Conservation (phyloP, 1,284 basidiomycete genomes). For the Apiotrichum gracile region DNA sequence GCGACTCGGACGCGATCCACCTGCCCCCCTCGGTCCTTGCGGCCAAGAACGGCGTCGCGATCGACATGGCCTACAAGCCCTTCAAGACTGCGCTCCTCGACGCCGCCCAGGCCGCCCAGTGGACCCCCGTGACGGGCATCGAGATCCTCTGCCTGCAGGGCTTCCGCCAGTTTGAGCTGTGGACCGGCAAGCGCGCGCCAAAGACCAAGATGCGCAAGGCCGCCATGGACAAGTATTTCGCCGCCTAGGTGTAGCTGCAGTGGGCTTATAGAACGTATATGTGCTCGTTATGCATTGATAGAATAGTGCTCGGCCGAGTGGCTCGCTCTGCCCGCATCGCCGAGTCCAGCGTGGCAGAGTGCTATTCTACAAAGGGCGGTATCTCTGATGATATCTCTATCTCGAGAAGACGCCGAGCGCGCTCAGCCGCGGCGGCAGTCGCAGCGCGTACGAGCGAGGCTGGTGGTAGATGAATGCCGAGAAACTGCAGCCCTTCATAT, state of each 20-base stretch:
- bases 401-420: too few species aligned
- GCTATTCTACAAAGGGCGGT: too few species aligned
- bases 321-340: too few species aligned
- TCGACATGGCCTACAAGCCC: constrained; percentile 91
- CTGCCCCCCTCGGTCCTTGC: constrained; percentile 53
- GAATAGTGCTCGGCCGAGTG: too few species aligned
- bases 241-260: not conserved
- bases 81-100: constrained; percentile 50
- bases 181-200: constrained; percentile 59
- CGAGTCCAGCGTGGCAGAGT: too few species aligned
- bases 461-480: too few species aligned
- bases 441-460: too few species aligned
- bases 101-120: constrained; percentile 50
- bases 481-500: too few species aligned
- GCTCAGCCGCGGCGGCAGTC: too few species aligned
- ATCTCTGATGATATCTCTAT: too few species aligned
- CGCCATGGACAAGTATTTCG: constrained; percentile 45
- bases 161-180: constrained; percentile 72
- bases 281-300: too few species aligned
- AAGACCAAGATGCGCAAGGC: constrained; percentile 45
- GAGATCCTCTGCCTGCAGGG: constrained; percentile 83
- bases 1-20: constrained; percentile 50
- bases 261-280: too few species aligned
- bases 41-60: constrained; percentile 57
- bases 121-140: constrained; percentile 69